A percentile compares a stretch with the other conserved stretches of the same genome.
Evolutionary conservation across 352 stramenopile species (phyloP).

Genomic region (Phytopythium oedochilum): DNA sequence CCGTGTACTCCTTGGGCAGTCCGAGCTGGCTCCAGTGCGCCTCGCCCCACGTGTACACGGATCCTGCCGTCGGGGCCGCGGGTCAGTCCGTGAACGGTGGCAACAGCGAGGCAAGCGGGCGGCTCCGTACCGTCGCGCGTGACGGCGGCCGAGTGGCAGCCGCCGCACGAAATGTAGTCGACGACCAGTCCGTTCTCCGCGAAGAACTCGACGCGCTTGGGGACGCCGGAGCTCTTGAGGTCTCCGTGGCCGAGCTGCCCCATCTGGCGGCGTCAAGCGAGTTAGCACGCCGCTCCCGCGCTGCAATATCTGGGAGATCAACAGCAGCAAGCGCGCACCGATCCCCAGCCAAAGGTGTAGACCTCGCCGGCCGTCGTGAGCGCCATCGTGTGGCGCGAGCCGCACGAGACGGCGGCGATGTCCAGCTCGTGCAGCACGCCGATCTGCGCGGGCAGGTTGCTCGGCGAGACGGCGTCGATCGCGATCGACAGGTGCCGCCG

Average conservation of each 20-base stretch:
- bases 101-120: neutral
- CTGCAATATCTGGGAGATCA: too few relatives aligned
- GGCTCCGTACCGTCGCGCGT: slow-evolving; percentile 42
- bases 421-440: slow-evolving; percentile 40
- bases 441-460: slow-evolving; percentile 70
- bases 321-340: slow-evolving; percentile 19
- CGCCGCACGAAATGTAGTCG: slow-evolving; percentile 77
- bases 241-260: slow-evolving; percentile 73
- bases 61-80: slow-evolving; percentile 16
- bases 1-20: slow-evolving; percentile 55
- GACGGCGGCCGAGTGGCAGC: slow-evolving; percentile 78
- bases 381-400: slow-evolving; percentile 79
- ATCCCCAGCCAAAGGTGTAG: slow-evolving; percentile 79
- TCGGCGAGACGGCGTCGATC: slow-evolving; percentile 72
- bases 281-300: neutral
- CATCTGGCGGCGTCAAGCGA: slow-evolving; percentile 35
- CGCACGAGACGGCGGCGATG: slow-evolving; percentile 66
- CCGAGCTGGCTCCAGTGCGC: slow-evolving; percentile 79
- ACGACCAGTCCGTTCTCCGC: slow-evolving; percentile 35
- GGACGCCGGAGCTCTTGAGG: slow-evolving; percentile 65
- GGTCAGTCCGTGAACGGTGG: neutral
- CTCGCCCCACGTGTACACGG: slow-evolving; percentile 82
- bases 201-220: slow-evolving; percentile 64
- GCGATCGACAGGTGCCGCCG: slow-evolving; percentile 41
- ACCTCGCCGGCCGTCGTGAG: slow-evolving; percentile 57